A percentile compares a stretch with the other conserved stretches of the same genome.
phyloP scores from a whole-genome alignment of 2,329 filamentous ascomycete genomes.

The Lecanicillium sp. region DNA sequence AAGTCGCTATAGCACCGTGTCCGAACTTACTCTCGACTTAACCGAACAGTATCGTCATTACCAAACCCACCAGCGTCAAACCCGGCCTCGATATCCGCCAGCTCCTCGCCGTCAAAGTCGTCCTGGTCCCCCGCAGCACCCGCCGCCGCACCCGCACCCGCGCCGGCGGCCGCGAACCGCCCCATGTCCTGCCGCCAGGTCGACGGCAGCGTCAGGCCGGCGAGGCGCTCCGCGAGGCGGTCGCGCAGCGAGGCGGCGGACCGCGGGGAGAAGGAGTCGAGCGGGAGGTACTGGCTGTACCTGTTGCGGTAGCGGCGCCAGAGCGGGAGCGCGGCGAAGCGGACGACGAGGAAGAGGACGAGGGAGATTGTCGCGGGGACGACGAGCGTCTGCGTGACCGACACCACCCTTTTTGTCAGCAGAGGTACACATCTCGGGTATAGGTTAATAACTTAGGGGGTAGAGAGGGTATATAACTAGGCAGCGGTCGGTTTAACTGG shows the following conservation, averaged over 20 bases:
- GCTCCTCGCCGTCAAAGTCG: constrained; percentile 47
- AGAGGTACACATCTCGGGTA: no score
- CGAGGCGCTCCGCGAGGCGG: constrained; percentile 33
- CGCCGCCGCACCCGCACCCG: constrained; percentile 42
- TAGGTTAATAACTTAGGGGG: neutral
- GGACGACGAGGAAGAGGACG: constrained; percentile 58
- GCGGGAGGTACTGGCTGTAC: constrained; percentile 68
- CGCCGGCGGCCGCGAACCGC: constrained; percentile 36
- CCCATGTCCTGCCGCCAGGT: constrained; percentile 41
- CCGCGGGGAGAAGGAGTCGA: constrained; percentile 56
- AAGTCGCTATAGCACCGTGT: neutral
- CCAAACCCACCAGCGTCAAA: constrained; percentile 21
- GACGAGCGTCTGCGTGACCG: constrained; percentile 53
- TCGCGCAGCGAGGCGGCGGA: constrained; percentile 46
- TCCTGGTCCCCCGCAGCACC: constrained; percentile 66
- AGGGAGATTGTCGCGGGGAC: constrained; percentile 67
- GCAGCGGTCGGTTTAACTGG: neutral
- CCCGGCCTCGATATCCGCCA: constrained; percentile 33
- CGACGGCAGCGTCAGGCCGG: constrained; percentile 33
- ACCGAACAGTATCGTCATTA: constrained; percentile 49
- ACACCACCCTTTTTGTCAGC: neutral
- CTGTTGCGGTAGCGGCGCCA: constrained; percentile 65
- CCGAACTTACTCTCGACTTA: constrained; percentile 64
- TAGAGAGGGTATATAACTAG: neutral
- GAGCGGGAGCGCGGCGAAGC: constrained; percentile 59